These are phyloP conservation scores for Calycina herbarum DNA, from an alignment of 2,329 filamentous ascomycete genomes.

Conservation along the genomic window DNA sequence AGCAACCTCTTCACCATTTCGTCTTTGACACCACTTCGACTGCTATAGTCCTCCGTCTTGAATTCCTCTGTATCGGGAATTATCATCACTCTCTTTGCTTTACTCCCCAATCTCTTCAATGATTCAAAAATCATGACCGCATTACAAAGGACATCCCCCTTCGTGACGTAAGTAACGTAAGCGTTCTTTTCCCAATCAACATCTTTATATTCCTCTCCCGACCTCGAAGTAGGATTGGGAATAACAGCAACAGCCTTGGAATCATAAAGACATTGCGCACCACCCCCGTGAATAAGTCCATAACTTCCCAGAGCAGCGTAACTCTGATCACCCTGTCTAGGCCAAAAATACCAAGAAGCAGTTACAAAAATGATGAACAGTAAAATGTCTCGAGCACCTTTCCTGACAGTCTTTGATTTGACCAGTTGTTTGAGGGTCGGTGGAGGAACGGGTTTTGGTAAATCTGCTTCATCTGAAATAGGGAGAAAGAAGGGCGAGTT, in stretches of 20 bases:
- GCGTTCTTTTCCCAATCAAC: conserved; percentile 48
- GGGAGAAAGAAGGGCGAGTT: conserved; percentile 16
- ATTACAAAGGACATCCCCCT: conserved; percentile 50
- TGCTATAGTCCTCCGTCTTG: conserved; percentile 32
- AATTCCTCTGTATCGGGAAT: conserved; percentile 40
- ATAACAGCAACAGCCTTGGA: conserved; percentile 9
- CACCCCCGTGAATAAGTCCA: conserved; percentile 7
- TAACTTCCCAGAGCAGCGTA: conserved; percentile 7
- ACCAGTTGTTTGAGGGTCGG: conserved; percentile 41
- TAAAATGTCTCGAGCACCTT: conserved; percentile 17
- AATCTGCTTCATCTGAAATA: neutral
- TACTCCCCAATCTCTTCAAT: conserved; percentile 44
- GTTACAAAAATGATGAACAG: conserved; percentile 16
- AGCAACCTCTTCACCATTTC: conserved; percentile 37
- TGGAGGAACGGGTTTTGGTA: conserved; percentile 13
- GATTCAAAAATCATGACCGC: conserved; percentile 52
- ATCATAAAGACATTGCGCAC: conserved; percentile 13
- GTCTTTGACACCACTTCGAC: conserved; percentile 37
- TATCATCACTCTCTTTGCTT: conserved; percentile 48
- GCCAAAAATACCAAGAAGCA: conserved; percentile 9
- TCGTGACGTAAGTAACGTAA: conserved; percentile 52
- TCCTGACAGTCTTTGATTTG: conserved; percentile 40
- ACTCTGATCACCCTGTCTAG: conserved; percentile 6
- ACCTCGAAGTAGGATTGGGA: neutral
- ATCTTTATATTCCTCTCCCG: conserved; percentile 8